Evolutionary conservation across 2,329 filamentous ascomycete genomes (phyloP), one percentile per base, ranked within the genome.

Genomic region (Fusarium continuum): DNA sequence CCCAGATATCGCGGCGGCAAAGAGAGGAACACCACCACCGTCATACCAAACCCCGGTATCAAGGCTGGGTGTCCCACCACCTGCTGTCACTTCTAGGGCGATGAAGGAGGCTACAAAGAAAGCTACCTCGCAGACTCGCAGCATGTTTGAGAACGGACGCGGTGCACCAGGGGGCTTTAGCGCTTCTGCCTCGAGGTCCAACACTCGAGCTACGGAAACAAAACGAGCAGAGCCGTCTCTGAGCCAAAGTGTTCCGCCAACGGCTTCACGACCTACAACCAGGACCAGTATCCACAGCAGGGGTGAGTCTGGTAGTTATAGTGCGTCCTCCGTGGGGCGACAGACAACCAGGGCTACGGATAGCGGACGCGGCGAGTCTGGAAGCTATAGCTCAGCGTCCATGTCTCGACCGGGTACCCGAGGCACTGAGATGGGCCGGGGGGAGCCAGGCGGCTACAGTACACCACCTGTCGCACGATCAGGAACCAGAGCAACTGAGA

Each of bases 51-150:
- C 64, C 2, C 86, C 89, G 44, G 84, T 92, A 39, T 91, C 91
- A 73, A 85, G 91, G 55, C 84, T 98, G 5, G 95, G 93, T 49
- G 91, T 94, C 11, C 96, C 95, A 3, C 90, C 94, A 55, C 93
- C 94, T 3, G 95, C 95, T 2, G 92, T 96, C 59, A 99, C 96
- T 1, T 91, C 92, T 5, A 91, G 90, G 63, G 92, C 95, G 41
- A 99, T 99, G 96, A 92, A 97, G 73, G 91, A 96, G 75, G 92
- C 93, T 5, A 95, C 93, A 0, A 90, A 96, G 70, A 93, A 93
- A 76, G 97, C 94, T 71, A 87, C 91, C 19, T 87, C 88, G 39
- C 91, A 97, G 75, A 92, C 91, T 4, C 86, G 92, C 36, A 92
- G 85, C 71, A 89, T 97, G 80, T 95, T 96, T 75, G 82, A 78